Evolutionary conservation across 2,329 filamentous ascomycete species (phyloP), one percentile per base, ranked within the genome.

Genomic region (Dactylonectria macrodidyma): DNA sequence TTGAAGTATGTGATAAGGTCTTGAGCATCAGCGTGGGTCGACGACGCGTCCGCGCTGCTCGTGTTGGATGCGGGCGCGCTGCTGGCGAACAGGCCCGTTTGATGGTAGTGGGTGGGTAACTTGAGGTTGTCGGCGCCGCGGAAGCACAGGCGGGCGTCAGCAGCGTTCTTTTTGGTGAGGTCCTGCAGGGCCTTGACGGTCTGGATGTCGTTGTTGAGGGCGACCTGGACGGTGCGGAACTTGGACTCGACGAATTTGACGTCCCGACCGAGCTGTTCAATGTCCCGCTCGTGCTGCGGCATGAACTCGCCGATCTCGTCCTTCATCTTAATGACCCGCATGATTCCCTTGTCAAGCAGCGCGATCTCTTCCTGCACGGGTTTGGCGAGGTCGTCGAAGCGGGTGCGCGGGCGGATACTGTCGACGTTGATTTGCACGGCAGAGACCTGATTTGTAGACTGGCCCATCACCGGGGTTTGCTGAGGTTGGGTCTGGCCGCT

Each of bases 331-430:
- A 97, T 95, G 78, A 96, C 94, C 61, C 88, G 87, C 75, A 94
- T 89, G 74, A 99, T 95, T 71, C 92, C 90, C 65, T 89, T 88
- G 81, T 99, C 95, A 70, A 97, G 90, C 10, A 86, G 83, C 69
- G 93, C 90, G 69, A 99, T 93, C 72, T 94, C 84, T 69, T 90
- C 89, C 77, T 97, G 94, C 16, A 97, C 85, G 34, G 93, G 90
- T 72, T 95, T 92, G 67, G 93, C 90, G 33, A 97, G 91, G 80
- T 97, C 95, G 78, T 95, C 94, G 84, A 96, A 98, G 69, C 96
- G 93, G 3, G 95, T 97, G 0, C 95, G 97, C 16, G 93, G 92
- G 59, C 94, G 90, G 67, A 98, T 85, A 77, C 93, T 93, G 74
- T 89, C 89, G 59, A 93, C 82, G 80, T 96, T 93, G 75, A 97